Evolutionary conservation across 2,329 filamentous ascomycete genomes (phyloP).

Genomic region (Tolypocladium endophyticum): DNA sequence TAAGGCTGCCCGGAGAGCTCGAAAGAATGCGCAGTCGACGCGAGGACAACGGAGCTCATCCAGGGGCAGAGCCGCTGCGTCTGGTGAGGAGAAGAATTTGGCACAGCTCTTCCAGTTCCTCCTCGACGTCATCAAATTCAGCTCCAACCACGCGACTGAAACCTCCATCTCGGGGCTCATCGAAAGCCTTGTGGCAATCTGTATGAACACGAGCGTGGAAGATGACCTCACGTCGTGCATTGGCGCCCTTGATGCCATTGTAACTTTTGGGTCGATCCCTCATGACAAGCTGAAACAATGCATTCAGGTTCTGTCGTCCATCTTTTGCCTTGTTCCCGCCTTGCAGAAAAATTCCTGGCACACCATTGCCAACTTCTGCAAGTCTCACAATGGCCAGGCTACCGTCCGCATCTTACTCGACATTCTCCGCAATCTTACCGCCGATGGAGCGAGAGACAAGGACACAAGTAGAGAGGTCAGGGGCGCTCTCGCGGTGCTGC

Average conservation of each 20-base stretch:
- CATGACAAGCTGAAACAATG: conserved; percentile 50
- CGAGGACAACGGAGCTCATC: conserved; percentile 23
- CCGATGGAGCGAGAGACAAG: conserved; percentile 35
- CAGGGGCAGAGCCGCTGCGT: conserved; percentile 25
- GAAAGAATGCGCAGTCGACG: conserved; percentile 30
- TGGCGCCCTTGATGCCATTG: conserved; percentile 56
- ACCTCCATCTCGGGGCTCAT: conserved; percentile 51
- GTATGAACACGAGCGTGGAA: conserved; percentile 53
- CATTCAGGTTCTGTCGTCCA: conserved; percentile 60
- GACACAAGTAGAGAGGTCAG: conserved; percentile 46
- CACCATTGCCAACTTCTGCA: conserved; percentile 59
- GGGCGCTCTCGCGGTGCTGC: conserved; percentile 51
- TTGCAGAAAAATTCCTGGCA: conserved; percentile 59
- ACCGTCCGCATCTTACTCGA: conserved; percentile 57
- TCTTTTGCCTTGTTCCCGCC: conserved; percentile 53
- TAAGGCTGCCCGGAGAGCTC: conserved; percentile 37
- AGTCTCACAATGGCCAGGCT: conserved; percentile 62
- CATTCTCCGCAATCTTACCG: conserved; percentile 40
- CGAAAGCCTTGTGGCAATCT: conserved; percentile 53
- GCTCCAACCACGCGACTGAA: conserved; percentile 57
- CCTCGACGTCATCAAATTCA: conserved; percentile 64
- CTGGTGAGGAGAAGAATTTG: conserved; percentile 51
- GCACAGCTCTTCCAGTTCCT: conserved; percentile 54
- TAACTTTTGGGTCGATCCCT: conserved; percentile 63
- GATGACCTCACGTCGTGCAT: conserved; percentile 59